Conservation (phyloP, 805 yeast species). For the Ascoidea asiatica region DNA sequence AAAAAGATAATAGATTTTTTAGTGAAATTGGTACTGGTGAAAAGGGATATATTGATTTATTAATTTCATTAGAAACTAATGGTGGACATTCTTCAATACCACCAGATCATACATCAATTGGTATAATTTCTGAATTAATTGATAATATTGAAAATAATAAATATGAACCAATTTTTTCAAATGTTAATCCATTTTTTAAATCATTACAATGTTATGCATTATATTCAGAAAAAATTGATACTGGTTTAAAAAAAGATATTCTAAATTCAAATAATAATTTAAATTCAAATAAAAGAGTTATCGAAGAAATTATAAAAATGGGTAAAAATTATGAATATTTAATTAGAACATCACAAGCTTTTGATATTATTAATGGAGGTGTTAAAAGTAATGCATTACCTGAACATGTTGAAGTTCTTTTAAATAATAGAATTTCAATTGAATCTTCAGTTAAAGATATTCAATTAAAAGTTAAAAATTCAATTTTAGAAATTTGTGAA, state of each 20-base stretch:
- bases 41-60: slow-evolving; percentile 44
- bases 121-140: slow-evolving; percentile 50
- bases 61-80: slow-evolving; percentile 37
- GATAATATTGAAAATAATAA: slow-evolving; percentile 43
- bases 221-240: slow-evolving; percentile 22
- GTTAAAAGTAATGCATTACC: slow-evolving; percentile 69
- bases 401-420: slow-evolving; percentile 36
- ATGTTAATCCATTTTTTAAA: slow-evolving; percentile 45
- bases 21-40: slow-evolving; percentile 47
- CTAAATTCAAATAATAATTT: slow-evolving; percentile 22
- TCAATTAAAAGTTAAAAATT: slow-evolving; percentile 21
- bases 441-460: slow-evolving; percentile 36
- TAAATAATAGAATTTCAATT: slow-evolving; percentile 54
- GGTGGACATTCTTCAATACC: slow-evolving; percentile 82
- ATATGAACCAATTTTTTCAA: slow-evolving; percentile 30
- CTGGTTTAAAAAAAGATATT: slow-evolving; percentile 16
- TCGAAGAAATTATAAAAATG: slow-evolving; percentile 16
- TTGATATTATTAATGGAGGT: slow-evolving; percentile 59
- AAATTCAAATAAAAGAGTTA: slow-evolving; percentile 21
- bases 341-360: slow-evolving; percentile 52
- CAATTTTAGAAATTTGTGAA: slow-evolving; percentile 28
- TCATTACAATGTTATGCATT: slow-evolving; percentile 52
- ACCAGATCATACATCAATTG: slow-evolving; percentile 72
- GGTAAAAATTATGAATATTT: slow-evolving; percentile 17
- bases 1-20: slow-evolving; percentile 30